Percentiles rank a stretch among this genome's conserved stretches.
Conservation (phyloP, 108 stramenopile genomes). For the Skeletonema costatum region DNA sequence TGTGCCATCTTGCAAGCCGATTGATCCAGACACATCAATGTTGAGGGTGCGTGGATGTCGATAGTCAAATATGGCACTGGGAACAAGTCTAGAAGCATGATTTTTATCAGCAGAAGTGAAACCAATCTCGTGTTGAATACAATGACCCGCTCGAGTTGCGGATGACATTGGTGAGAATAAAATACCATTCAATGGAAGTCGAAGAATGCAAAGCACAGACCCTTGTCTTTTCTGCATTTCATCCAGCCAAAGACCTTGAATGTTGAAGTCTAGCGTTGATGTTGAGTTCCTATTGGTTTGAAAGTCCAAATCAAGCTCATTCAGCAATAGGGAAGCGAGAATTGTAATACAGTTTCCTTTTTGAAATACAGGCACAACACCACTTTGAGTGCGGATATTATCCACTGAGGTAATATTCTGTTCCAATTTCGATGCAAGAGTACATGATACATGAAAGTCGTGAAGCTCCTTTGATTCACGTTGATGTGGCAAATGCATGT, state of each 20-base stretch:
- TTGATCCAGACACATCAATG: constrained; percentile 28
- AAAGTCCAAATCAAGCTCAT: constrained; percentile 12
- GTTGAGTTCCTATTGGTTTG: not conserved
- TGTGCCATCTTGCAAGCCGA: not conserved
- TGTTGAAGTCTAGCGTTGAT: constrained; percentile 31
- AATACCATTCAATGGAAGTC: constrained; percentile 18
- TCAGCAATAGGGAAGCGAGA: constrained; percentile 36
- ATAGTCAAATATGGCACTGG: constrained; percentile 48
- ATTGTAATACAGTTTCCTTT: constrained; percentile 41
- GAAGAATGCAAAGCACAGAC: constrained; percentile 28
- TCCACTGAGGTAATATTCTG: not conserved
- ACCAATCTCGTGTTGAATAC: constrained; percentile 38
- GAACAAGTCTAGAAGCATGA: not conserved
- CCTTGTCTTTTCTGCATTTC: constrained; percentile 21
- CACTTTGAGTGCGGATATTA: constrained; percentile 36
- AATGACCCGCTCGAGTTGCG: constrained; percentile 12
- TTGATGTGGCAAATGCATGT: constrained; percentile 18
- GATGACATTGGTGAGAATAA: constrained; percentile 16
- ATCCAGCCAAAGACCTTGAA: constrained; percentile 38
- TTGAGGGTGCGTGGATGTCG: constrained; percentile 35
- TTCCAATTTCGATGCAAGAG: not conserved
- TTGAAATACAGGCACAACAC: constrained; percentile 34
- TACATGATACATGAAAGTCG: constrained; percentile 48
- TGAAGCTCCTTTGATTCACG: constrained; percentile 1
- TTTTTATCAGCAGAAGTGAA: constrained; percentile 4